Evolutionary conservation across 2,329 filamentous ascomycete species (phyloP), one percentile per base, ranked within the genome.

Genomic region (Neofusicoccum laricinum): DNA sequence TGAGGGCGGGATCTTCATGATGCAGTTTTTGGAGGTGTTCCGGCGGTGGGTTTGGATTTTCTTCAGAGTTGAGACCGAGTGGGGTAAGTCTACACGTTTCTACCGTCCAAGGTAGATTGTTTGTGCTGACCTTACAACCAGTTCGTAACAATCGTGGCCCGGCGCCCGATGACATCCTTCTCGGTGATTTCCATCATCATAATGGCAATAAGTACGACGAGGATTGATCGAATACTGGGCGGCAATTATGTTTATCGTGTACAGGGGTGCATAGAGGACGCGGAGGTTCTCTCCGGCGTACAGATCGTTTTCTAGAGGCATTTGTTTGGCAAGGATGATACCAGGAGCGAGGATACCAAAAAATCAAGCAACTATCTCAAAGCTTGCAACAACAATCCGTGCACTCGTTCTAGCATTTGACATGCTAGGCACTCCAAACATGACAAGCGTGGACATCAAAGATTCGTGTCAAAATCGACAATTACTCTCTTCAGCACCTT

Each of bases 41-140:
- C 85, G 95, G 53, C 85, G 95, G 64, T 98, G 94, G 93, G 85
- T 98, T 66, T 99, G 95, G 95, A 92, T 97, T 64, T 98, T 97
- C 78, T 92, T 98, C 78, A 86, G 95, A 10, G 89, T 96, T 45
- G 95, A 99, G 82, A 93, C 92, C 21, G 95, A 99, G 80, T 97
- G 91, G 90, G 85, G 92, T 77, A 82, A 87, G 78, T 78, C 19
- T 11, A 15, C 25, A 4, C 19, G 21, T 34, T 41, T 50, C 38
- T 46, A 30, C 32, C 17, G 19, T 36, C 21, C 4, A 6, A 4
- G 15, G 25, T 12, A 6, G 14, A n/a, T 6, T 14, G 12, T 36
- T n/a, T 45, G n/a, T 19, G 21, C 68, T 72, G 61, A 71, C 61
- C 12, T 59, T 25, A 7, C 2, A 15, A 32, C 75, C 64, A 85